Percentiles rank a stretch among this genome's conserved stretches.
Conservation (phyloP, 257 asterid genomes). For the Pogostemon cablin region DNA sequence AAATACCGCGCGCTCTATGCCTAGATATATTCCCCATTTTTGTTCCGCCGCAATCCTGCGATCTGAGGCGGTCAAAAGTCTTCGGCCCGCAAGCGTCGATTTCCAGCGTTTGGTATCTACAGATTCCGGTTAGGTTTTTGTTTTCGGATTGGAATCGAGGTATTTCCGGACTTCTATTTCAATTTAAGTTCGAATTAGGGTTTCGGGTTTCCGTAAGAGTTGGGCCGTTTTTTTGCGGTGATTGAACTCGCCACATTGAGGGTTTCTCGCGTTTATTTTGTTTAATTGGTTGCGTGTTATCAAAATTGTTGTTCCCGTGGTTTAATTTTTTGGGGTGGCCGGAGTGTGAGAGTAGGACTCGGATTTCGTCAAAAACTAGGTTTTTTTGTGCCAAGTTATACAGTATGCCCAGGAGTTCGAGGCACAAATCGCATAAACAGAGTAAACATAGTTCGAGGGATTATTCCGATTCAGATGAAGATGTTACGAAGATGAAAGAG, state of each 20-base stretch:
- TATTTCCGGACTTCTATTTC: constrained; percentile 25
- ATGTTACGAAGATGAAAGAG: constrained; percentile 65
- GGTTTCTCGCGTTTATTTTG: constrained; percentile 19
- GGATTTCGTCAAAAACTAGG: constrained; percentile 27
- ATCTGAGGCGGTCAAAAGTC: constrained; percentile 52
- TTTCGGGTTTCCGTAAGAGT: constrained; percentile 41
- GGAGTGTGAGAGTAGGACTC: constrained; percentile 32
- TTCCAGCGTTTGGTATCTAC: constrained; percentile 30
- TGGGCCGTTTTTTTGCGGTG: constrained; percentile 24
- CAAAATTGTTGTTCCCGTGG: constrained; percentile 12
- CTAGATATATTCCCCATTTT: constrained; percentile 33
- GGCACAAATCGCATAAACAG: constrained; percentile 89
- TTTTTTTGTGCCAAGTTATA: constrained; percentile 28
- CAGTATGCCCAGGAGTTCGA: constrained; percentile 86
- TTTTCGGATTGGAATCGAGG: constrained; percentile 36
- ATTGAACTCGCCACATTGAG: constrained; percentile 15
- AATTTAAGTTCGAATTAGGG: constrained; percentile 54
- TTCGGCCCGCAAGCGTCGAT: constrained; percentile 36
- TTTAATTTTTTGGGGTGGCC: constrained; percentile 12
- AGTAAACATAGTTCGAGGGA: constrained; percentile 88
- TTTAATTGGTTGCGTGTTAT: background rate
- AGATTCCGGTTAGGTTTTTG: constrained; percentile 33
- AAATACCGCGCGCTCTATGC: constrained; percentile 20
- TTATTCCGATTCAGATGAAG: constrained; percentile 84
- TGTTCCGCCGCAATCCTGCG: constrained; percentile 59